Evolutionary conservation across 345 rosid species (phyloP).

Genomic region (Corchorus capsularis): DNA sequence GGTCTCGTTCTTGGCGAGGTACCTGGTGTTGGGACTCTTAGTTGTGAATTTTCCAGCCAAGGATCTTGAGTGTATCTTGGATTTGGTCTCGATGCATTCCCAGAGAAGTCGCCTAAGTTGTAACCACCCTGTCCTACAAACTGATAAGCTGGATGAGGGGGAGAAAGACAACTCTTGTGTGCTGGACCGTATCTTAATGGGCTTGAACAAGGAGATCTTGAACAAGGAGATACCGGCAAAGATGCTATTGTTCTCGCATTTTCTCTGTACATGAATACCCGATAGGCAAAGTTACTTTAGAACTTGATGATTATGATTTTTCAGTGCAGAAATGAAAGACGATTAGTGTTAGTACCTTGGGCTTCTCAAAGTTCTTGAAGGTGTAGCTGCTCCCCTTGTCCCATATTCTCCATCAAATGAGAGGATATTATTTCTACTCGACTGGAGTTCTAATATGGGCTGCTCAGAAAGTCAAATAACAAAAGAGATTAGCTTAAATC

Average conservation of each 20-base stretch:
- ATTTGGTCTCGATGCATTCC: constrained; percentile 48
- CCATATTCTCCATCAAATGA: constrained; percentile 51
- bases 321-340: neutral
- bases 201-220: constrained; percentile 95
- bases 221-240: constrained; percentile 84
- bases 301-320: neutral
- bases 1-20: constrained; percentile 60
- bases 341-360: constrained; percentile 49
- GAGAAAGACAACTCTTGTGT: constrained; percentile 74
- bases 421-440: constrained; percentile 46
- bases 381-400: constrained; percentile 37
- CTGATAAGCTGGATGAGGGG: constrained; percentile 68
- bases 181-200: constrained; percentile 72
- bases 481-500: constrained; percentile 22
- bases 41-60: constrained; percentile 41
- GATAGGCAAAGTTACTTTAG: constrained; percentile 12
- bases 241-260: constrained; percentile 70
- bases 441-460: constrained; percentile 67
- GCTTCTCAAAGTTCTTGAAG: constrained; percentile 47
- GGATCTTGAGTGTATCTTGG: constrained; percentile 39
- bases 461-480: constrained; percentile 35
- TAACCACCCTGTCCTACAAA: constrained; percentile 53
- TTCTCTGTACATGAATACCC: constrained; percentile 50
- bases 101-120: constrained; percentile 52
- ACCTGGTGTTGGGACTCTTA: constrained; percentile 49